These are phyloP conservation scores for Penicillium rolfsii DNA, from an alignment of 2,329 filamentous ascomycete genomes.

Conservation along the genomic window DNA sequence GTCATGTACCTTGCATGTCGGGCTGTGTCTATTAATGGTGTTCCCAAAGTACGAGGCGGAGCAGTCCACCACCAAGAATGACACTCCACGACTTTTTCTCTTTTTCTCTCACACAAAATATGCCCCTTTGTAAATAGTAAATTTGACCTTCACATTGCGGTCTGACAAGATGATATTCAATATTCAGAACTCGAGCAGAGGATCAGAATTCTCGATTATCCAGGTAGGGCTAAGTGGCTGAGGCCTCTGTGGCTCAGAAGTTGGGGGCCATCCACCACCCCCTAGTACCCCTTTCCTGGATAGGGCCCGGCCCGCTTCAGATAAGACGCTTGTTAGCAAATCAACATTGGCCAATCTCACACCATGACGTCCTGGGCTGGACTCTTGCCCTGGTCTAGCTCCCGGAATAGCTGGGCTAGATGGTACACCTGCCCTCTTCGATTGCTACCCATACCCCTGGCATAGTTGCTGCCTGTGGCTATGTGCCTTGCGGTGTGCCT, in stretches of 20 bases:
- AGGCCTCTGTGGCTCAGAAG: neutral
- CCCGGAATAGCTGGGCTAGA: neutral
- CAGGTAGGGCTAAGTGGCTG: neutral
- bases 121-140: neutral
- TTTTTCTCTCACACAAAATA: neutral
- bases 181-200: neutral
- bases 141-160: no score
- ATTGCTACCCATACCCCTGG: neutral
- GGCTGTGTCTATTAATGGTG: neutral
- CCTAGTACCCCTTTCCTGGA: conserved; percentile 1
- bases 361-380: neutral
- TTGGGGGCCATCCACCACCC: neutral
- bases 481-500: neutral
- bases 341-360: neutral
- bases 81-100: neutral
- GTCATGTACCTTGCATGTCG: neutral
- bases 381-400: neutral
- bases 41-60: neutral
- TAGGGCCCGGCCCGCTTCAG: neutral
- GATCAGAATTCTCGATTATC: neutral
- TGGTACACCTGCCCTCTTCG: neutral
- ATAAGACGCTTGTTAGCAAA: neutral
- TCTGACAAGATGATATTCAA: neutral
- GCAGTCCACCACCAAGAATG: neutral
- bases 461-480: neutral